Evolutionary conservation across 805 yeast genomes (phyloP).

Genomic region (Starmerella etchellsii): DNA sequence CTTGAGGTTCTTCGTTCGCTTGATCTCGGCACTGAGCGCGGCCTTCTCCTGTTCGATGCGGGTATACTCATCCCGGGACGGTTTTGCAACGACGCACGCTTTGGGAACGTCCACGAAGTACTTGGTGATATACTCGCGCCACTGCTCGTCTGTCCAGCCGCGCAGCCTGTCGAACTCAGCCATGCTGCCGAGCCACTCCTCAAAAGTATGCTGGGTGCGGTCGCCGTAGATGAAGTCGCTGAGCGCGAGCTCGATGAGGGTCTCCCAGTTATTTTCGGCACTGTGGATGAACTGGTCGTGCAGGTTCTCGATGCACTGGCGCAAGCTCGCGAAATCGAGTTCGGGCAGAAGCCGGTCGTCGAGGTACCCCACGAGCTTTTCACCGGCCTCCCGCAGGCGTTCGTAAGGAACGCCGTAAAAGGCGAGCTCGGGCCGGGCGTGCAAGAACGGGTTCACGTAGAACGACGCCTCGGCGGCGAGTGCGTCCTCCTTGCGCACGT

Average conservation of each 20-base stretch:
- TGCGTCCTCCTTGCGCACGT: slow-evolving; percentile 53
- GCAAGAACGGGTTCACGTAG: slow-evolving; percentile 61
- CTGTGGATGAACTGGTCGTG: slow-evolving; percentile 38
- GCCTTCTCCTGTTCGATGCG: slow-evolving; percentile 39
- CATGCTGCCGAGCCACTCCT: slow-evolving; percentile 41
- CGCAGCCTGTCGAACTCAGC: slow-evolving; percentile 46
- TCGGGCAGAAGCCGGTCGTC: slow-evolving; percentile 29
- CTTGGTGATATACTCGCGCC: slow-evolving; percentile 45
- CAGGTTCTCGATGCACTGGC: slow-evolving; percentile 53
- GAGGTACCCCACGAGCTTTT: slow-evolving; percentile 39
- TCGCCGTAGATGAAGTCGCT: slow-evolving; percentile 72
- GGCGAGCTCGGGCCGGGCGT: slow-evolving; percentile 42
- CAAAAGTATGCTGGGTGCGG: slow-evolving; percentile 42
- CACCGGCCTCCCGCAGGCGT: slow-evolving; percentile 41
- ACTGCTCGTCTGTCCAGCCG: slow-evolving; percentile 51
- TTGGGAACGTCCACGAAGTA: slow-evolving; percentile 50
- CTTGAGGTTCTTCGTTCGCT: slow-evolving; percentile 40
- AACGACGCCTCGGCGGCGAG: slow-evolving; percentile 57
- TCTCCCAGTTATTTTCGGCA: slow-evolving; percentile 41
- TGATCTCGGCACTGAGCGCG: slow-evolving; percentile 38
- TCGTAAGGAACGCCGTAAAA: slow-evolving; percentile 68
- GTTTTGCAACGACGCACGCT: slow-evolving; percentile 56
- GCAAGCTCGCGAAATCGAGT: slow-evolving; percentile 53
- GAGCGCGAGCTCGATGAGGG: slow-evolving; percentile 54
- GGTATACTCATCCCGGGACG: slow-evolving; percentile 51